These are phyloP conservation scores for Aristolochia contorta DNA, from an alignment of 164 flowering plant genomes.

Conservation along the genomic window DNA sequence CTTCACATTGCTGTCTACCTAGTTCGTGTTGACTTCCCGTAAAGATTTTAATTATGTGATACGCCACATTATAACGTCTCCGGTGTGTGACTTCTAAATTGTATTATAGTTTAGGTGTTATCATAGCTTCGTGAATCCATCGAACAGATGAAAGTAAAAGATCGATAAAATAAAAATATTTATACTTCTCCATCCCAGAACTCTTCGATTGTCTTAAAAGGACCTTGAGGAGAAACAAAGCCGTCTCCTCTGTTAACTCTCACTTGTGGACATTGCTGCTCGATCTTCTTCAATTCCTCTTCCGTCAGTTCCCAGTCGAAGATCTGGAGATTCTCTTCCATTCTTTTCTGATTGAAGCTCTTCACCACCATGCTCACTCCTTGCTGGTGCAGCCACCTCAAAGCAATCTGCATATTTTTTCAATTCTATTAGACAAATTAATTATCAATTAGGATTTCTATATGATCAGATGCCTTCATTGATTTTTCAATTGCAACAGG, in stretches of 20 bases:
- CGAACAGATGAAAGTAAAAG: no score
- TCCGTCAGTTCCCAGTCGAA: conserved; percentile 23
- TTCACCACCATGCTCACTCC: conserved; percentile 21
- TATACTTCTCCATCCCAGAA: conserved; percentile 27
- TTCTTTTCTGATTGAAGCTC: conserved; percentile 22
- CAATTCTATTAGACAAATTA: background rate
- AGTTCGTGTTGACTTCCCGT: no score
- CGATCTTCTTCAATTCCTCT: conserved; percentile 18
- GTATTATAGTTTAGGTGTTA: no score
- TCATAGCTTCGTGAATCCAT: background rate
- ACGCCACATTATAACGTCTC: no score
- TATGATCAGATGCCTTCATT: no score
- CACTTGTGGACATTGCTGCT: conserved; percentile 14
- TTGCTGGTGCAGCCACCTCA: conserved; percentile 26
- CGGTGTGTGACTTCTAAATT: no score
- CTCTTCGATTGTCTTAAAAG: conserved; percentile 15
- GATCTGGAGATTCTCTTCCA: conserved; percentile 21
- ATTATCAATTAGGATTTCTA: background rate
- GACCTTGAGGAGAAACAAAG: conserved; percentile 14
- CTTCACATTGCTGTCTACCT: no score
- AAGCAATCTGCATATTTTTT: conserved; percentile 13
- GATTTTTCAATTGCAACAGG: background rate
- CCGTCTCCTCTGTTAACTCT: background rate
- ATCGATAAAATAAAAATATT: no score
- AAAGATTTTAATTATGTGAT: no score